Conservation (phyloP, 257 asterid genomes). For the Petunia axillaris region DNA sequence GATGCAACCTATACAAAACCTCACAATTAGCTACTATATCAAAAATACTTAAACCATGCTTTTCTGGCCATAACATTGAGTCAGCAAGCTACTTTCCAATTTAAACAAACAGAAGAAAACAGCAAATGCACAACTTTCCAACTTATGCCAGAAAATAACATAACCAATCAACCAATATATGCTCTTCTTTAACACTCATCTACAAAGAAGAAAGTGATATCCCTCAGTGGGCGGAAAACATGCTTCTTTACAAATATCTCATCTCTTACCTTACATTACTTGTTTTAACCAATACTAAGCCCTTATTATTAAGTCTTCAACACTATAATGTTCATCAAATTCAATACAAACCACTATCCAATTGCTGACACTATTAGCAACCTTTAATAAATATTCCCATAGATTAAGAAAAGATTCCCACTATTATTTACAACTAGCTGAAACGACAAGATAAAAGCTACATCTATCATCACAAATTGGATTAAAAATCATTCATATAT, state of each 20-base stretch:
- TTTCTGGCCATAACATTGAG: neutral
- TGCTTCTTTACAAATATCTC: no score
- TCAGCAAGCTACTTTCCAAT: neutral
- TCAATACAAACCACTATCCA: no score
- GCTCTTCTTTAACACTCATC: no score
- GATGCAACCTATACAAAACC: slow-evolving; percentile 54
- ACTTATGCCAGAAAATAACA: neutral
- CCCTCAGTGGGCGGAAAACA: no score
- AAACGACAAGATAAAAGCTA: neutral
- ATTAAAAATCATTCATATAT: neutral
- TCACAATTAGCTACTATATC: neutral
- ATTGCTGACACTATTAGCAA: no score
- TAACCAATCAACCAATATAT: neutral
- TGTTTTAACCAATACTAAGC: no score
- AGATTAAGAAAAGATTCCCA: neutral
- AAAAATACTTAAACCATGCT: neutral
- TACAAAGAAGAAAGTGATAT: no score
- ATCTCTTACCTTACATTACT: no score
- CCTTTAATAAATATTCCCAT: neutral
- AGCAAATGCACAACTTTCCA: neutral
- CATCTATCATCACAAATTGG: neutral
- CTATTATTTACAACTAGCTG: neutral
- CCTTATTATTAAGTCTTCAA: no score
- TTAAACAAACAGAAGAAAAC: neutral
- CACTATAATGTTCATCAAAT: no score